Evolutionary conservation across 2,329 filamentous ascomycete species (phyloP).

Genomic region (Epichloe elymi): DNA sequence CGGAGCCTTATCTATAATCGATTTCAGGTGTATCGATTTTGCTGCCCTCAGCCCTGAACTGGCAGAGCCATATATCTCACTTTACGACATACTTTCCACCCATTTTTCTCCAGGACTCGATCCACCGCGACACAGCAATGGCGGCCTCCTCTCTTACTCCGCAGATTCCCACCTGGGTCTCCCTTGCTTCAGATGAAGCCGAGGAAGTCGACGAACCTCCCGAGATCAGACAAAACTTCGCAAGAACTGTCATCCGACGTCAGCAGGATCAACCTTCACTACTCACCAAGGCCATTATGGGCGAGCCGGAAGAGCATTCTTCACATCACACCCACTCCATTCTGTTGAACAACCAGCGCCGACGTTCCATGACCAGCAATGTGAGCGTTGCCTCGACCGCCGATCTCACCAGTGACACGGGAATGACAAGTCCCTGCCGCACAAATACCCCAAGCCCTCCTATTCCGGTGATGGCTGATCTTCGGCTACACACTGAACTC

Average conservation of each 20-base stretch:
- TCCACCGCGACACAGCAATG: slow-evolving; percentile 12
- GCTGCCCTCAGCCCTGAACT: neutral
- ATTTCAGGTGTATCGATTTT: neutral
- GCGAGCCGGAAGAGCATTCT: slow-evolving; percentile 45
- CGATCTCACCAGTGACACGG: slow-evolving; percentile 90
- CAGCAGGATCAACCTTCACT: slow-evolving; percentile 59
- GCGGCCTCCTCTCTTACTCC: slow-evolving; percentile 12
- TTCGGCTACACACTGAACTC: slow-evolving; percentile 24
- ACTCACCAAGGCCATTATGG: slow-evolving; percentile 71
- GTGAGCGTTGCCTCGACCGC: slow-evolving; percentile 71
- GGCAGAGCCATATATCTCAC: neutral
- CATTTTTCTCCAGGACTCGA: neutral
- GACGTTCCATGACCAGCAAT: slow-evolving; percentile 65
- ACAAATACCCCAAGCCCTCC: slow-evolving; percentile 83
- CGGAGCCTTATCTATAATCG: neutral
- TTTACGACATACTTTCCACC: neutral
- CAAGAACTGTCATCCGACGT: slow-evolving; percentile 33
- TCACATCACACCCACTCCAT: slow-evolving; percentile 25
- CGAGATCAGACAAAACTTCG: slow-evolving; percentile 40
- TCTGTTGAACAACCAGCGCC: slow-evolving; percentile 25
- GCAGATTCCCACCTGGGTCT: slow-evolving; percentile 20
- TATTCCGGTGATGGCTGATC: slow-evolving; percentile 43
- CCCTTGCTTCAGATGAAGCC: slow-evolving; percentile 44
- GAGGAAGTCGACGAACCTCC: slow-evolving; percentile 82
- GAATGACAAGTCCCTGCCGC: slow-evolving; percentile 76